These are phyloP conservation scores for Oehlia diaphana DNA, from an alignment of 192 early-diverging fungal genomes.

Conservation along the genomic window DNA sequence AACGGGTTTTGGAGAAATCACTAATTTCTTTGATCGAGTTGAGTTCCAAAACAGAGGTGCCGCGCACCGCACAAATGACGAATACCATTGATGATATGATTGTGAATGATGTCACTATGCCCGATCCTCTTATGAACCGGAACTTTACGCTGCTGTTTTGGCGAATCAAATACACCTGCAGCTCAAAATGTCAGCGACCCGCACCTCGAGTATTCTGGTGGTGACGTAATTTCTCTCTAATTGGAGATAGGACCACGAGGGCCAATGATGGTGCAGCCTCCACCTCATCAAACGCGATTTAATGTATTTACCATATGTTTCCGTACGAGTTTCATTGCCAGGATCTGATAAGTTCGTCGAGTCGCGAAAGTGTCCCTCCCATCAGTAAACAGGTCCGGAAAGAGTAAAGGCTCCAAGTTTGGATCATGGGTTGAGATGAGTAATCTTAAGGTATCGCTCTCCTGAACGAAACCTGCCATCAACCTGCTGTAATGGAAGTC, in stretches of 20 bases:
- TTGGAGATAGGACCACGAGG: not conserved
- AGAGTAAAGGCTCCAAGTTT: not conserved
- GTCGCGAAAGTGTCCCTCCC: not conserved
- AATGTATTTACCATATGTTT: conserved; percentile 13
- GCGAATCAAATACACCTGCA: no score
- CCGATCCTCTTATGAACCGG: no score
- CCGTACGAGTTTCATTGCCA: not conserved
- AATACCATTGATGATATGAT: no score
- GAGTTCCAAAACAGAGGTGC: no score
- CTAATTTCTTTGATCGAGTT: no score
- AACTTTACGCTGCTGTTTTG: no score
- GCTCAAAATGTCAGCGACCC: no score
- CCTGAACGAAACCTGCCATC: not conserved
- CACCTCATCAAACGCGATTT: not conserved
- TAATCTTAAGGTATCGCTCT: not conserved
- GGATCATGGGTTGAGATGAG: not conserved
- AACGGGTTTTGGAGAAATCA: no score
- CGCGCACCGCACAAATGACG: no score
- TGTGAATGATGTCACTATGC: no score
- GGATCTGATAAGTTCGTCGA: not conserved
- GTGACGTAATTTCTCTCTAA: not conserved
- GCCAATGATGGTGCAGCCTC: not conserved
- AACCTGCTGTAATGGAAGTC: not conserved
- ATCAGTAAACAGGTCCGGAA: not conserved
- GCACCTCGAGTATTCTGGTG: no score